Evolutionary conservation across 257 asterid species (phyloP).

Genomic region (Paulownia fortunei): DNA sequence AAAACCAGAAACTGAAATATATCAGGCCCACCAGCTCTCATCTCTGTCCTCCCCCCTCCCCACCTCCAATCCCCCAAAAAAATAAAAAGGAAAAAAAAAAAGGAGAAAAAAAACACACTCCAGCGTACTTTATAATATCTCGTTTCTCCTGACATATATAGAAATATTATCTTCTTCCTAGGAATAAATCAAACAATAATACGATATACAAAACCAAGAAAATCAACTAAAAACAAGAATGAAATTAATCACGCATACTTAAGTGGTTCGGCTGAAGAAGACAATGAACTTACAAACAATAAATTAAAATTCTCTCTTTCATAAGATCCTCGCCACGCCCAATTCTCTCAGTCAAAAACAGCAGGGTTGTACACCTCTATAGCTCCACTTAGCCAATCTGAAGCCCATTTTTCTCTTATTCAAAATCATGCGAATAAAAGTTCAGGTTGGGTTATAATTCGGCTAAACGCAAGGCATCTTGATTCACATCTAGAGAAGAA

Average conservation of each 20-base stretch:
- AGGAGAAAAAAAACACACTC: no score
- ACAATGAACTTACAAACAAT: not conserved
- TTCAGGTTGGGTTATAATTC: not conserved
- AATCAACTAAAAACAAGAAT: not conserved
- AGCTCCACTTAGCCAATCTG: not conserved
- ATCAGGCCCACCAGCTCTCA: not conserved
- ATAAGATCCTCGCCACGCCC: not conserved
- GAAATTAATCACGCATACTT: not conserved
- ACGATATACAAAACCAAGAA: not conserved
- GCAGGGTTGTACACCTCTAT: not conserved
- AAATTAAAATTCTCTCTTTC: not conserved
- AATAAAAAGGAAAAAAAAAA: not conserved
- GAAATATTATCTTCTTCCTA: not conserved
- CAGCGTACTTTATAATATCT: not conserved
- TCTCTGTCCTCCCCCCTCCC: not conserved
- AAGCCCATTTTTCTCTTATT: not conserved
- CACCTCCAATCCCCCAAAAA: not conserved
- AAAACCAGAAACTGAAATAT: not conserved
- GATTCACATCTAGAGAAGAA: not conserved
- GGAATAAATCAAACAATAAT: not conserved
- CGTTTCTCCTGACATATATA: not conserved
- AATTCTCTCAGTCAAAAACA: not conserved
- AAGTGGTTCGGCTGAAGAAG: not conserved
- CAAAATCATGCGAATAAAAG: not conserved
- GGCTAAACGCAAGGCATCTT: not conserved